Evolutionary conservation across 306 rosid species (phyloP), one percentile per base, ranked within the genome.

Genomic region (Prunus kanzakura): DNA sequence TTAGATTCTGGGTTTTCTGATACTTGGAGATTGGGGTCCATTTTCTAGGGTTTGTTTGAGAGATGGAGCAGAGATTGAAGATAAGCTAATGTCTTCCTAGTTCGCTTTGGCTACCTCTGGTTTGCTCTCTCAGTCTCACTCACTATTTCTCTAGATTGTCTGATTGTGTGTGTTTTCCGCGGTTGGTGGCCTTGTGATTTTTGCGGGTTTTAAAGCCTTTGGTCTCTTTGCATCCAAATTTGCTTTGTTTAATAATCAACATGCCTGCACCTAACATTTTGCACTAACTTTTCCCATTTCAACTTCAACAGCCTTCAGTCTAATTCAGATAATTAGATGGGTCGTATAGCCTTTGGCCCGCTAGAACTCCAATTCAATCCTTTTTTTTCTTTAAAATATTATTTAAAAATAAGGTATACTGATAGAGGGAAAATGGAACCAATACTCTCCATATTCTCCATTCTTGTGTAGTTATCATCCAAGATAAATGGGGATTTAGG

Each of bases 21-120:
- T 69, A 46, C 52, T 85, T 85, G 74, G 77, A 29, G 57, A 56
- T 71, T 80, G 77, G 82, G 16, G 64, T 84, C 93, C 97, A 89
- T 89, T 79, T 62, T 8, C 8, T 35, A 11, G 45, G n/a, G 46
- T 45, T 30, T 19, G 69, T 16, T 3, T 35, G 69, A 19, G 69
- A 64, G 43, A 18, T 11, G 45, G 32, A 29, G 46, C 49, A 0
- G 57, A 43, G 6, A 45, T 45, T 80, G 76, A 19, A 76, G 84
- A 83, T 78, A 69, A 82, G 82, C 69, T 19, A 15, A 57, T 58
- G 67, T 45, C 76, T 73, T 51, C 32, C 4, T 22, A 2, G 27
- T 15, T 19, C 8, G 29, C 62, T 16, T 38, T n/a, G 19, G 27
- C 49, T 27, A 8, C 57, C 66, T 54, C 45, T 71, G 81, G 25